A percentile compares a stretch with the other conserved stretches of the same genome.
These are phyloP conservation scores for Cruciata laevipes DNA, from an alignment of 257 asterid species.

Conservation along the genomic window DNA sequence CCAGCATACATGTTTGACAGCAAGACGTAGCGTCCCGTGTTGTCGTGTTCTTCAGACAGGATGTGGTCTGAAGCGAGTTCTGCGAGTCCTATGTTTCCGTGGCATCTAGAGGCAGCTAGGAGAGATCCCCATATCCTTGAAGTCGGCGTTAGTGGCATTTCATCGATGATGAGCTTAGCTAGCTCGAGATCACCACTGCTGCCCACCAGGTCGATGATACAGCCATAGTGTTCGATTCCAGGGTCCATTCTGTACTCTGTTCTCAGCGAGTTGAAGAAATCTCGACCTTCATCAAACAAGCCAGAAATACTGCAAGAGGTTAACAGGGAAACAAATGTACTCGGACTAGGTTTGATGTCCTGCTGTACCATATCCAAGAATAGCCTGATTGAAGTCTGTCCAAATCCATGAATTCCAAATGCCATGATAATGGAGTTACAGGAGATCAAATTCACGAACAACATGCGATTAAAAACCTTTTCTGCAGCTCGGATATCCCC, in stretches of 20 bases:
- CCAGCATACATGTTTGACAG: conserved; percentile 68
- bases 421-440: conserved; percentile 68
- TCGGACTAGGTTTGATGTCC: conserved; percentile 41
- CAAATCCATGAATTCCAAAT: conserved; percentile 56
- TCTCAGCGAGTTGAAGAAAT: conserved; percentile 42
- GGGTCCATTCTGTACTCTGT: conserved; percentile 42
- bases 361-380: conserved; percentile 36
- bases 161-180: conserved; percentile 42
- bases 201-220: conserved; percentile 51
- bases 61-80: conserved; percentile 41
- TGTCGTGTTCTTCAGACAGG: conserved; percentile 34
- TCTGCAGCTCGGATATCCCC: conserved; percentile 46
- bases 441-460: conserved; percentile 41
- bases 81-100: conserved; percentile 45
- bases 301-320: conserved; percentile 55
- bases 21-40: conserved; percentile 50
- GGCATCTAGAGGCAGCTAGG: conserved; percentile 48
- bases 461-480: conserved; percentile 29
- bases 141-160: conserved; percentile 50
- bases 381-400: conserved; percentile 31
- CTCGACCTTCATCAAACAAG: conserved; percentile 42
- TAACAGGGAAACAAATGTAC: conserved; percentile 52
- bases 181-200: conserved; percentile 42
- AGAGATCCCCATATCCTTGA: conserved; percentile 67
- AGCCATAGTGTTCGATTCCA: conserved; percentile 55